Conservation (phyloP, 1,139 yeast genomes). For the Zygosaccharomyces pseudobailii region DNA sequence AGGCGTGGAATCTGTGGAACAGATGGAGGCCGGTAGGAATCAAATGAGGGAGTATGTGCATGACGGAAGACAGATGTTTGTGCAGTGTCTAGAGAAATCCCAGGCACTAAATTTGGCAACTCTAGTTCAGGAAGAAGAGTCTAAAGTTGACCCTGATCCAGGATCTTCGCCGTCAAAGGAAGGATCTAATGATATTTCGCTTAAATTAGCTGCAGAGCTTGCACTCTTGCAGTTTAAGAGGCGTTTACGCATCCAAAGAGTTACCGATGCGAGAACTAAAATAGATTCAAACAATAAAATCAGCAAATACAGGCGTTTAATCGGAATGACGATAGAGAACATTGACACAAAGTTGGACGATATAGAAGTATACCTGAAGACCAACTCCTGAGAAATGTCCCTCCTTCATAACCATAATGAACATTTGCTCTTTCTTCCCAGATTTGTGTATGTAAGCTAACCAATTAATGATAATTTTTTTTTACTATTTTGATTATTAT, state of each 20-base stretch:
- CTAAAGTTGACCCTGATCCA: constrained; percentile 33
- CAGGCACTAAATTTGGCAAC: constrained; percentile 59
- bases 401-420: background rate
- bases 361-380: constrained; percentile 39
- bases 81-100: constrained; percentile 40
- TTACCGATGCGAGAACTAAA: constrained; percentile 37
- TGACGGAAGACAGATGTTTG: constrained; percentile 9
- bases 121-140: constrained; percentile 51
- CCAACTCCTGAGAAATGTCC: constrained; percentile 9
- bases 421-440: constrained; percentile 1
- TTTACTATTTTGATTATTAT: background rate
- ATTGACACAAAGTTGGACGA: constrained; percentile 69
- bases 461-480: background rate
- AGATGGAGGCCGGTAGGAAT: constrained; percentile 5
- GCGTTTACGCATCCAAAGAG: constrained; percentile 40
- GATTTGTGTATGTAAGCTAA: background rate
- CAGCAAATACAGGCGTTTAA: constrained; percentile 74
- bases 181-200: constrained; percentile 7
- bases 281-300: constrained; percentile 45
- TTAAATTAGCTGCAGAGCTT: constrained; percentile 42
- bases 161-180: constrained; percentile 14
- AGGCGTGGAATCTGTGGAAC: constrained; percentile 7
- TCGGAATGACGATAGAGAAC: constrained; percentile 73
- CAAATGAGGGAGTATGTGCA: constrained; percentile 8
- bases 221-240: constrained; percentile 52